These are phyloP conservation scores for Leccinellum rugosiceps DNA, from an alignment of 768 basidiomycete genomes.

Conservation along the genomic window DNA sequence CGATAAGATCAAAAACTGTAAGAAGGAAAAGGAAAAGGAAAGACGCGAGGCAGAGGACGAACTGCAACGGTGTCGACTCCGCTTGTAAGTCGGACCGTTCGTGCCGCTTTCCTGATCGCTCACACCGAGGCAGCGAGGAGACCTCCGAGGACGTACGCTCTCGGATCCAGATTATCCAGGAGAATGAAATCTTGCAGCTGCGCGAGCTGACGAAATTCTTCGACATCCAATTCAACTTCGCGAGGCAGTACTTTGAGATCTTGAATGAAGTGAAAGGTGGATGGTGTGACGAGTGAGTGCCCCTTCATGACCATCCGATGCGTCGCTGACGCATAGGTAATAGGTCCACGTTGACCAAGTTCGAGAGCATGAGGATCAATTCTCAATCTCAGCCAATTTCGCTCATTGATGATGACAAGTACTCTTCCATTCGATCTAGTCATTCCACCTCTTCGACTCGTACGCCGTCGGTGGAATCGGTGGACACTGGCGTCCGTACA, in stretches of 20 bases:
- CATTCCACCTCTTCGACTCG: slow-evolving; percentile 27
- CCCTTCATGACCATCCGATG: neutral
- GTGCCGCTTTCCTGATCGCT: slow-evolving; percentile 2
- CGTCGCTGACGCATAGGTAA: slow-evolving; percentile 6
- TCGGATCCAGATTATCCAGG: slow-evolving; percentile 76
- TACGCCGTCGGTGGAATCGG: slow-evolving; percentile 33
- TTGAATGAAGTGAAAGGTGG: slow-evolving; percentile 62
- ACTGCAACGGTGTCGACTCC: slow-evolving; percentile 60
- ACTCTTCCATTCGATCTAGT: slow-evolving; percentile 33
- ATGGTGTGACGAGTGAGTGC: slow-evolving; percentile 64
- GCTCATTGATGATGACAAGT: slow-evolving; percentile 26
- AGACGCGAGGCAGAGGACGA: slow-evolving; percentile 79
- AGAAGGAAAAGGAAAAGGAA: slow-evolving; percentile 82
- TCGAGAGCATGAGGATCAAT: slow-evolving; percentile 21
- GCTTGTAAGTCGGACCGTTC: slow-evolving; percentile 57
- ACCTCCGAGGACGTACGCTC: slow-evolving; percentile 79
- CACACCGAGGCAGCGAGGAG: slow-evolving; percentile 61
- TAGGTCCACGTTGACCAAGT: slow-evolving; percentile 31
- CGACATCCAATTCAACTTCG: slow-evolving; percentile 71
- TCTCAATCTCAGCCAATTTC: slow-evolving; percentile 17
- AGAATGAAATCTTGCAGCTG: slow-evolving; percentile 70
- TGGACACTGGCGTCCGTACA: slow-evolving; percentile 22
- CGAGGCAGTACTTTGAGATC: slow-evolving; percentile 68
- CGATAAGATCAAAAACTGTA: slow-evolving; percentile 63
- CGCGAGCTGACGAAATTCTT: slow-evolving; percentile 69